Conservation (phyloP, 176 grass and related monocot species). For the Eragrostis nindensis region DNA sequence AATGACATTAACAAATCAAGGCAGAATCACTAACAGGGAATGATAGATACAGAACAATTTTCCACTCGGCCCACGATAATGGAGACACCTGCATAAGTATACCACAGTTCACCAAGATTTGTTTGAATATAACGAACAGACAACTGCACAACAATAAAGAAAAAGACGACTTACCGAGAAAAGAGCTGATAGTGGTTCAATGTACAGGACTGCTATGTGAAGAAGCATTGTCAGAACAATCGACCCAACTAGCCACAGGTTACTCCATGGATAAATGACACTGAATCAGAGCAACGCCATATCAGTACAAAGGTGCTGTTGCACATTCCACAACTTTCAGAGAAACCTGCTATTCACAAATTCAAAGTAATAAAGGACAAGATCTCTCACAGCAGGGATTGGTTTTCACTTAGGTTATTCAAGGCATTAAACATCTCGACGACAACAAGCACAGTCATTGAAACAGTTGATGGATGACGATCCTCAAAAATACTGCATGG, state of each 20-base stretch:
- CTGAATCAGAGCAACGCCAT: conserved; percentile 51
- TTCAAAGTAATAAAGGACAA: background rate
- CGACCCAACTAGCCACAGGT: conserved; percentile 90
- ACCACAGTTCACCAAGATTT: conserved; percentile 18
- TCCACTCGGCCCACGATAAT: conserved; percentile 90
- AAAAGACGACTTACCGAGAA: conserved; percentile 77
- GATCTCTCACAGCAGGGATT: conserved; percentile 86
- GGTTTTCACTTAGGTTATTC: conserved; percentile 99
- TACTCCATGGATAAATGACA: conserved; percentile 94
- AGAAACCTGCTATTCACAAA: conserved; percentile 8
- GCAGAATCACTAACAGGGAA: conserved; percentile 80
- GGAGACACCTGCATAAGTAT: conserved; percentile 80
- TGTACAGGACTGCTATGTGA: conserved; percentile 81
- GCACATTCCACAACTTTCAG: conserved; percentile 13
- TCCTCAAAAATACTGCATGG: conserved; percentile 95
- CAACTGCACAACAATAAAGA: conserved; percentile 23
- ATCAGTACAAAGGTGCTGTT: conserved; percentile 30
- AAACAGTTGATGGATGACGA: conserved; percentile 95
- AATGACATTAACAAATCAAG: conserved; percentile 24
- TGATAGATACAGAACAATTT: conserved; percentile 88
- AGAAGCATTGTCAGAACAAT: conserved; percentile 94
- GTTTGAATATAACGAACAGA: conserved; percentile 12
- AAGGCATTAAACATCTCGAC: conserved; percentile 99
- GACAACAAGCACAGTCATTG: conserved; percentile 98
- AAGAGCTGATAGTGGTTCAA: conserved; percentile 85